Evolutionary conservation across 305 asterid species (phyloP).

Genomic region (Rubia peregrina): DNA sequence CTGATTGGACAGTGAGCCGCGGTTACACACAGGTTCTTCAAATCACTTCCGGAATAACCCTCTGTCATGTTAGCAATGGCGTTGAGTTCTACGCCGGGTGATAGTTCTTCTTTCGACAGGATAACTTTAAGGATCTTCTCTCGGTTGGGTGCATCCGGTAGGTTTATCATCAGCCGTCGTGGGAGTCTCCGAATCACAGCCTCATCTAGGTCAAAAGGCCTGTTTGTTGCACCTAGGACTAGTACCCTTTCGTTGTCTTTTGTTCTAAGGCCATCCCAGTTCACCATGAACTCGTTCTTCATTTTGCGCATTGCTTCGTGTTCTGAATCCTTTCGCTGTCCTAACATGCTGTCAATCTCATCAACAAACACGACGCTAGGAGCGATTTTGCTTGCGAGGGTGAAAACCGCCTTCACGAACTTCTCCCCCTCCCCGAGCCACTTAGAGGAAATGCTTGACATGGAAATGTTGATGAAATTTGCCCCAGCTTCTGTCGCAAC

Average conservation of each 20-base stretch:
- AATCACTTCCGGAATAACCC: not conserved
- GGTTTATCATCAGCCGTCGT: conserved; percentile 80
- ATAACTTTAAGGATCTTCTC: conserved; percentile 62
- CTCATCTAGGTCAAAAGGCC: conserved; percentile 92
- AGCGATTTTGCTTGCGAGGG: conserved; percentile 83
- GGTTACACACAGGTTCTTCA: not conserved
- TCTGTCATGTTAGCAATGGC: conserved; percentile 64
- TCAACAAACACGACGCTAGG: conserved; percentile 87
- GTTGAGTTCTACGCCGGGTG: conserved; percentile 51
- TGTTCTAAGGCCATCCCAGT: conserved; percentile 89
- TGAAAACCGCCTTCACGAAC: conserved; percentile 83
- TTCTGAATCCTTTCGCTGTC: conserved; percentile 88
- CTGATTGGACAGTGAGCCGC: not conserved
- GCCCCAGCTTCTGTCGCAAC: conserved; percentile 97
- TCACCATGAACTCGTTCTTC: conserved; percentile 89
- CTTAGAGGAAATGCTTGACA: conserved; percentile 92
- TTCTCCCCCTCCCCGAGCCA: conserved; percentile 96
- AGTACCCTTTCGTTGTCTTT: conserved; percentile 86
- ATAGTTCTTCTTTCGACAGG: conserved; percentile 65
- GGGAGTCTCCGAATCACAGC: conserved; percentile 95
- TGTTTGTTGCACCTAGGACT: conserved; percentile 85
- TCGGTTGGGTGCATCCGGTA: conserved; percentile 76
- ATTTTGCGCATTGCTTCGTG: conserved; percentile 97
- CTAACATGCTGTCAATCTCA: conserved; percentile 94
- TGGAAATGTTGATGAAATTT: conserved; percentile 84